Conservation (phyloP, 345 rosid genomes). For the Arabidopsis suecica region DNA sequence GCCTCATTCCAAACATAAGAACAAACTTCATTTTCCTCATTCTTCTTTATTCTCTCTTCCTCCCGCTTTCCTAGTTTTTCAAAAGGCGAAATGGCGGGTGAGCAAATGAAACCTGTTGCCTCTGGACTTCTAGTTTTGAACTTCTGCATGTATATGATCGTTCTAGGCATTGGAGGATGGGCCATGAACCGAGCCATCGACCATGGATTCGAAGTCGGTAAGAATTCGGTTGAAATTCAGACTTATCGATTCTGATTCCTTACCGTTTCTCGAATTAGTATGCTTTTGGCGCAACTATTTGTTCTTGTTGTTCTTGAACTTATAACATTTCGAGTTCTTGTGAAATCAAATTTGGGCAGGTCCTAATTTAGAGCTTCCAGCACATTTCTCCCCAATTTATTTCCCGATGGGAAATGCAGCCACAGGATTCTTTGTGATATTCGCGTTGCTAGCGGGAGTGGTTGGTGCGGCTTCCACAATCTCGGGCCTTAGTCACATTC, state of each 20-base stretch:
- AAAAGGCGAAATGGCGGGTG: conserved; percentile 55
- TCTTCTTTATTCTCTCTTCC: conserved; percentile 26
- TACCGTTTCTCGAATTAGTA: not conserved
- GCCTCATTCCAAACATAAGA: conserved; percentile 41
- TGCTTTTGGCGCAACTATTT: conserved; percentile 9
- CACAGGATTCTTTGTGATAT: conserved; percentile 91
- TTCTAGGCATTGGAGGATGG: conserved; percentile 88
- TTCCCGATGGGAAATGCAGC: conserved; percentile 99
- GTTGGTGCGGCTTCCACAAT: conserved; percentile 85
- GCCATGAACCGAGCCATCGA: conserved; percentile 90
- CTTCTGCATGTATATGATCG: conserved; percentile 79
- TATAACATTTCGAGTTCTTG: conserved; percentile 4
- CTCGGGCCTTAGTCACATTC: conserved; percentile 71
- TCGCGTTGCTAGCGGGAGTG: conserved; percentile 82
- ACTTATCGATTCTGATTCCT: not conserved
- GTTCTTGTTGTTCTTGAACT: not conserved
- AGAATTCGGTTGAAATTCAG: not conserved
- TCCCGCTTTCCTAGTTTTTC: conserved; percentile 3
- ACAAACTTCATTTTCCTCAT: conserved; percentile 9
- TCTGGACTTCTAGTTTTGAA: conserved; percentile 69
- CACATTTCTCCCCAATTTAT: conserved; percentile 88
- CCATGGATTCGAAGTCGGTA: conserved; percentile 85
- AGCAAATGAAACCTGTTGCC: conserved; percentile 64
- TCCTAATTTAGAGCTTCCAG: conserved; percentile 73
- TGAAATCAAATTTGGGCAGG: conserved; percentile 52